Conservation (phyloP, 495 filamentous ascomycete species). For the Hypoxylon rickii region DNA sequence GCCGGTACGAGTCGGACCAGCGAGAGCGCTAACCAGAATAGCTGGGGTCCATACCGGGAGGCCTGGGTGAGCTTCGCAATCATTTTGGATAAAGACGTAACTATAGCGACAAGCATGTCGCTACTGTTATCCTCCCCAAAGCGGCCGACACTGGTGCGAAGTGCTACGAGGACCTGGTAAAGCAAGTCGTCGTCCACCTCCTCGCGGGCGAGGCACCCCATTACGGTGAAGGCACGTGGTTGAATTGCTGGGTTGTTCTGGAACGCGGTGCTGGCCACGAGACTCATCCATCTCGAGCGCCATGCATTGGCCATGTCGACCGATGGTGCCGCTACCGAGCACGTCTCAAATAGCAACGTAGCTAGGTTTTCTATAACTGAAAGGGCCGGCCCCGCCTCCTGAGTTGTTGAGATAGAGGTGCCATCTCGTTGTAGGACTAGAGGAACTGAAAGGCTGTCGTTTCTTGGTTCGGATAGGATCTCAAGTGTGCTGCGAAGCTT, state of each 20-base stretch:
- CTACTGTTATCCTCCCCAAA: slow-evolving; percentile 63
- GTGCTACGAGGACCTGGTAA: slow-evolving; percentile 68
- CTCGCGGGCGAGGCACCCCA: slow-evolving; percentile 69
- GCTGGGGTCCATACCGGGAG: slow-evolving; percentile 67
- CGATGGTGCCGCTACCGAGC: slow-evolving; percentile 62
- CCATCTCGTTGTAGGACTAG: slow-evolving; percentile 46
- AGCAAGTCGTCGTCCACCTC: slow-evolving; percentile 71
- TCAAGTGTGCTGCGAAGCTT: slow-evolving; percentile 59
- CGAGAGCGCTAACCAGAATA: slow-evolving; percentile 70
- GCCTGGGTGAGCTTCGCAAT: slow-evolving; percentile 66
- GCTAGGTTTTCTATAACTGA: slow-evolving; percentile 58
- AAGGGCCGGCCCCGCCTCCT: slow-evolving; percentile 54
- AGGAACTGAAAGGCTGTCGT: slow-evolving; percentile 51
- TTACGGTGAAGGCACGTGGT: slow-evolving; percentile 67
- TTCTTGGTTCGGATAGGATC: slow-evolving; percentile 59
- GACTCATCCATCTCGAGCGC: slow-evolving; percentile 73
- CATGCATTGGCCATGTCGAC: slow-evolving; percentile 67
- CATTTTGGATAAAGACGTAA: slow-evolving; percentile 69
- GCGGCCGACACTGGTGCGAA: slow-evolving; percentile 61
- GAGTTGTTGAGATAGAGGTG: slow-evolving; percentile 50
- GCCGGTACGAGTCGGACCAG: slow-evolving; percentile 63
- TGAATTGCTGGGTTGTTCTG: slow-evolving; percentile 73
- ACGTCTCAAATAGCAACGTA: slow-evolving; percentile 63
- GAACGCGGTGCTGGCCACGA: slow-evolving; percentile 71
- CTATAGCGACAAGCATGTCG: slow-evolving; percentile 69